These are phyloP conservation scores for Sugiyamaella smithiae DNA, from an alignment of 805 yeast genomes.

Conservation along the genomic window DNA sequence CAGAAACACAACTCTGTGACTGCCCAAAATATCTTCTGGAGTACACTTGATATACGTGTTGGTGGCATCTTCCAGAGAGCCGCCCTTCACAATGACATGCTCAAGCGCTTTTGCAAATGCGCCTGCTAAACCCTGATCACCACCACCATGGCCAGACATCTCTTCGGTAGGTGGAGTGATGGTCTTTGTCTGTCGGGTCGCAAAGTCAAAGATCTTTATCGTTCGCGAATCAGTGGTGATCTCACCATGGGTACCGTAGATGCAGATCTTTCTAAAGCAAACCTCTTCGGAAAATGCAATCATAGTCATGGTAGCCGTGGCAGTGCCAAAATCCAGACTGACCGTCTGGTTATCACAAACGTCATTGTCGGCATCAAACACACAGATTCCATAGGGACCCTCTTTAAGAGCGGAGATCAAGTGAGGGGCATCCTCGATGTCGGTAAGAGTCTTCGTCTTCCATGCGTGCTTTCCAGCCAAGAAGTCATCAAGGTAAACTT, in stretches of 20 bases:
- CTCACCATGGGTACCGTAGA: conserved; percentile 29
- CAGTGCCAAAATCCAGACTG: conserved; percentile 24
- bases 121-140: conserved; percentile 28
- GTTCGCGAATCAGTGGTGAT: conserved; percentile 24
- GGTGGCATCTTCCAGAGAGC: conserved; percentile 22
- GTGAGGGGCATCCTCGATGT: conserved; percentile 24
- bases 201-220: conserved; percentile 25
- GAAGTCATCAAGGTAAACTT: conserved; percentile 22
- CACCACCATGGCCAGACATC: conserved; percentile 31
- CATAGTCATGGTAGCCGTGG: conserved; percentile 31
- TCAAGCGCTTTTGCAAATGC: conserved; percentile 25
- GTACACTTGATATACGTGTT: conserved; percentile 23
- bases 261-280: conserved; percentile 24
- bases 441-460: conserved; percentile 22
- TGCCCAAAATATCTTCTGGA: conserved; percentile 24
- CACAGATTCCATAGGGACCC: conserved; percentile 29
- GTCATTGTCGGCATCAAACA: conserved; percentile 27
- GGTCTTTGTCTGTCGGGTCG: conserved; percentile 16
- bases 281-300: conserved; percentile 26
- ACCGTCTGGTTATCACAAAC: conserved; percentile 30
- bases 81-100: conserved; percentile 18
- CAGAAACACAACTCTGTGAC: conserved; percentile 27
- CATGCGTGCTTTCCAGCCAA: conserved; percentile 16
- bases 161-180: conserved; percentile 17
- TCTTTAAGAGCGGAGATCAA: conserved; percentile 21